Evolutionary conservation across 176 grass and related monocot species (phyloP).

Genomic region (Olyra latifolia): DNA sequence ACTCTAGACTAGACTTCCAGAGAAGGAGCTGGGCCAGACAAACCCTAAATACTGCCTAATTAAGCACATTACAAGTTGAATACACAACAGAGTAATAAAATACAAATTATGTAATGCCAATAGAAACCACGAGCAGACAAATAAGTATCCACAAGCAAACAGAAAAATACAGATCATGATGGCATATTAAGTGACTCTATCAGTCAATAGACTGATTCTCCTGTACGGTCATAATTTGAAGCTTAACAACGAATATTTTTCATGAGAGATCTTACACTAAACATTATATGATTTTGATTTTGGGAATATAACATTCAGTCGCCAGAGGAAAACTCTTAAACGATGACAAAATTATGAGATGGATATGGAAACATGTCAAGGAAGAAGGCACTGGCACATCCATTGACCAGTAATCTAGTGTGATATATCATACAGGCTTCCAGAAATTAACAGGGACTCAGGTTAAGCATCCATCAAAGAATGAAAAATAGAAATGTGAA

Average conservation of each 20-base stretch:
- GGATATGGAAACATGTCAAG: not conserved
- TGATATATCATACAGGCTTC: not conserved
- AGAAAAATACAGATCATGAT: not conserved
- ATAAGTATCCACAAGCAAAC: not conserved
- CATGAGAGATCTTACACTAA: not conserved
- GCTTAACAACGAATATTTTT: not conserved
- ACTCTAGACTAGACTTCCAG: too few relatives aligned
- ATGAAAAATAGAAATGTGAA: not conserved
- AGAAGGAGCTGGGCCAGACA: not conserved
- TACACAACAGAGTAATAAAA: not conserved
- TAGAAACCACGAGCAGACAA: not conserved
- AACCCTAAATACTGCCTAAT: too few relatives aligned
- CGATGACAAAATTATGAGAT: not conserved
- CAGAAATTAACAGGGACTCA: not conserved
- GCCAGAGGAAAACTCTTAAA: not conserved
- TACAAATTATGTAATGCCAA: not conserved
- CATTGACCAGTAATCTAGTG: not conserved
- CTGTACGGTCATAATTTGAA: too few relatives aligned
- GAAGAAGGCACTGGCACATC: not conserved
- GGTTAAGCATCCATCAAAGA: not conserved
- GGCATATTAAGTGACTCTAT: too few relatives aligned
- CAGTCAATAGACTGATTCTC: too few relatives aligned
- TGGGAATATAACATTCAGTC: not conserved
- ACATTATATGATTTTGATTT: not conserved
- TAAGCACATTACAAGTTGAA: not conserved